Evolutionary conservation across 1,139 yeast genomes (phyloP), one percentile per base, ranked within the genome.

Genomic region (Yamadazyma blattariae): DNA sequence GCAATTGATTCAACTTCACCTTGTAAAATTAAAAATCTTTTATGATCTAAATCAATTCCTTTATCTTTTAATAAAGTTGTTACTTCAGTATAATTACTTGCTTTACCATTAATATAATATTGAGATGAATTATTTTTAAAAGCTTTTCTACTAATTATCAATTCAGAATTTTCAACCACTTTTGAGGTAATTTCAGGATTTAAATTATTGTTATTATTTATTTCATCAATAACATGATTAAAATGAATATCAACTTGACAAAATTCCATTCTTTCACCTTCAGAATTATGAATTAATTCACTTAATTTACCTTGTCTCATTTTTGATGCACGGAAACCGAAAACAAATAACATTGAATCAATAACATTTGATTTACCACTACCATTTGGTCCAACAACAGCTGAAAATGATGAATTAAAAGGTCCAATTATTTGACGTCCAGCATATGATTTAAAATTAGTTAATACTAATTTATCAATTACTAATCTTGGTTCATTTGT

Each of bases 351-450:
- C 75, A 94, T 76, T 2, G 97, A 86, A 56, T 94, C 99, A 45
- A 94, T 94, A 26, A 94, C 98, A 55, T 94, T 94, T 10, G 97
- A 90, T 59, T 92, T 92, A 7, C 98, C 98, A 27, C 96, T 86
- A 21, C 99, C 99, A 57, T 94, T 94, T 4, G 98, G 98, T 0
- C 99, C 99, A n/a, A 94, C 97, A 8, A 94, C 95, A 0, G 99
- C 97, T 7, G 96, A 87, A 55, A 94, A 94, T 2, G 95, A 87
- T 29, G 89, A 66, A 55, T 92, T 85, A 58, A 94, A 94, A 0
- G 99, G 98, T 0, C 99, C 99, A 40, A 94, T 86, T 8, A 77
- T 77, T 60, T 92, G 97, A n/a, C 73, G 65, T 0, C 98, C 98
- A 0, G 97, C 97, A 56, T 94, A 94, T 0, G 97, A 89, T 54